phyloP scores from a whole-genome alignment of 768 basidiomycete species.

The Pulveroboletus frians region DNA sequence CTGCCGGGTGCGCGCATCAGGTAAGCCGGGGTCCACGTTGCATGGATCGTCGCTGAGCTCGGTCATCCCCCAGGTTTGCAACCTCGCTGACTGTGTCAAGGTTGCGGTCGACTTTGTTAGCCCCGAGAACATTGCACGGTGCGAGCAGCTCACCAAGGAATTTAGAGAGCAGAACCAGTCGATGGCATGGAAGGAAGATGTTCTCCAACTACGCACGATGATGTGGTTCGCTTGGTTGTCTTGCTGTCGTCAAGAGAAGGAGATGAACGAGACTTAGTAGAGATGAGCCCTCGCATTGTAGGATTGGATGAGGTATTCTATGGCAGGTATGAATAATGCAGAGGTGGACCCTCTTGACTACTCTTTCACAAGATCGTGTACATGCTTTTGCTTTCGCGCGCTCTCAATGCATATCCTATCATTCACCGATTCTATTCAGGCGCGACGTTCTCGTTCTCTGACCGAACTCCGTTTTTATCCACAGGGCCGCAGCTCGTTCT shows the following conservation, averaged over 20 bases:
- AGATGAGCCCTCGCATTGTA: constrained; percentile 16
- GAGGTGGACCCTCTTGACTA: constrained; percentile 23
- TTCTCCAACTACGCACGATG: constrained; percentile 85
- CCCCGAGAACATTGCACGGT: constrained; percentile 85
- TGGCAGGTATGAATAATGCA: constrained; percentile 22
- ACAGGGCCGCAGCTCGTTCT: no score
- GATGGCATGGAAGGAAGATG: constrained; percentile 91
- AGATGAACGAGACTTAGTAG: constrained; percentile 31
- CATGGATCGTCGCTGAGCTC: neutral
- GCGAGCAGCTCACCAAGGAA: constrained; percentile 80
- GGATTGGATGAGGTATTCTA: constrained; percentile 25
- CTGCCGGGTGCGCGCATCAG: constrained; percentile 91
- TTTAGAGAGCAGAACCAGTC: constrained; percentile 87
- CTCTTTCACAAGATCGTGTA: constrained; percentile 20
- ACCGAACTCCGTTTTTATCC: no score
- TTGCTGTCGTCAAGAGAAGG: constrained; percentile 47
- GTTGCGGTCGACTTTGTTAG: constrained; percentile 94
- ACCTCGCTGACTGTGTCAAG: constrained; percentile 92
- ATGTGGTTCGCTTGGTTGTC: constrained; percentile 93
- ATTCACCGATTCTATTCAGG: no score
- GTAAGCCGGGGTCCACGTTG: constrained; percentile 34
- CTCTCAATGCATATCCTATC: constrained; percentile 12
- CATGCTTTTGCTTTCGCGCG: constrained; percentile 19
- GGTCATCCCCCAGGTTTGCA: constrained; percentile 61
- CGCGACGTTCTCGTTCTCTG: no score